Conservation (phyloP, 495 filamentous ascomycete species). For the Penicillium parvum region DNA sequence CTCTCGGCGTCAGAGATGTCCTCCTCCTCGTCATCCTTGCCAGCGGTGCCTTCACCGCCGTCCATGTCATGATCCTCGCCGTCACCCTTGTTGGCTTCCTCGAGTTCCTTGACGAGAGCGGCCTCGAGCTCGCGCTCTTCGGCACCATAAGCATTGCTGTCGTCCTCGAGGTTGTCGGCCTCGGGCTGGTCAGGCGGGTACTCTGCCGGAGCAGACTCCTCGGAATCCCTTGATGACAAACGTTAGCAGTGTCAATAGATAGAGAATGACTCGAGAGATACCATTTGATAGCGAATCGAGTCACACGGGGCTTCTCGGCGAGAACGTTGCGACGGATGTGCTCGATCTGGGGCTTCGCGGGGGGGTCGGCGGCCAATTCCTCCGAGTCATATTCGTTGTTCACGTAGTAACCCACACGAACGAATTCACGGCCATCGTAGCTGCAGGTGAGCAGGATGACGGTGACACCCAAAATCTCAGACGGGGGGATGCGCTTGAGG, state of each 20-base stretch:
- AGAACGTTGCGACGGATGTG: slow-evolving; percentile 87
- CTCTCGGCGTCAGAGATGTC: slow-evolving; percentile 81
- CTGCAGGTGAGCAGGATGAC: slow-evolving; percentile 95
- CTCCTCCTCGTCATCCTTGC: slow-evolving; percentile 64
- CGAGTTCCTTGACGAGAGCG: slow-evolving; percentile 53
- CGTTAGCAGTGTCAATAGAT: neutral
- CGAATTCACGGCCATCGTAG: slow-evolving; percentile 94
- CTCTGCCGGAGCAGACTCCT: slow-evolving; percentile 91
- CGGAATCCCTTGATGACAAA: slow-evolving; percentile 68
- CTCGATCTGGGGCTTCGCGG: slow-evolving; percentile 86
- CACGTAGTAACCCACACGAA: slow-evolving; percentile 97
- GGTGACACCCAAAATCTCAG: slow-evolving; percentile 94
- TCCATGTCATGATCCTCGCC: slow-evolving; percentile 71
- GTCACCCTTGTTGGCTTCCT: slow-evolving; percentile 46
- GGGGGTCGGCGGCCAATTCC: slow-evolving; percentile 80
- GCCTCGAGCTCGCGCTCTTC: slow-evolving; percentile 59
- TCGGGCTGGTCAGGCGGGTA: slow-evolving; percentile 97
- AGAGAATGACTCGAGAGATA: slow-evolving; percentile 37
- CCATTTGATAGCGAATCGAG: slow-evolving; percentile 99
- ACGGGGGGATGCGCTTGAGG: slow-evolving; percentile 80
- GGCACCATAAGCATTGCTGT: slow-evolving; percentile 78
- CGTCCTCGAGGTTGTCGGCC: slow-evolving; percentile 79
- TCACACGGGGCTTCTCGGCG: slow-evolving; percentile 95
- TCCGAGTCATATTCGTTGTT: slow-evolving; percentile 98
- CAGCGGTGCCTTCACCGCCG: slow-evolving; percentile 56